These are phyloP conservation scores for Colletotrichum abscissum DNA, from an alignment of 2,329 filamentous ascomycete species.

Conservation along the genomic window DNA sequence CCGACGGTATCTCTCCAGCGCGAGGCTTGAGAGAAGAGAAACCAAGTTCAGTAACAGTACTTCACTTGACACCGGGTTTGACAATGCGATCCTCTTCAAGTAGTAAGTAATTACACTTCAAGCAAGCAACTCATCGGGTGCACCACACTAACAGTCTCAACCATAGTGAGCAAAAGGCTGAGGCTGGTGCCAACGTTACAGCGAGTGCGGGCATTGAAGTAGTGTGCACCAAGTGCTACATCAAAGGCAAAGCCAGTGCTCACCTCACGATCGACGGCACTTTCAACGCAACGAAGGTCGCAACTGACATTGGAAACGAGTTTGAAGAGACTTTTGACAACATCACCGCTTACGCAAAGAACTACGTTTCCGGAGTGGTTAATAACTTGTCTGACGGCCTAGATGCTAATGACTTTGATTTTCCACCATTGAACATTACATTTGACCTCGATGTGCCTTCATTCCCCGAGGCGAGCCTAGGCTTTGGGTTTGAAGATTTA, in stretches of 20 bases:
- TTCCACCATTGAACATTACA: conserved; percentile 52
- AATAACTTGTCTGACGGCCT: conserved; percentile 42
- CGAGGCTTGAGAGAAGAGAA: conserved; percentile 3
- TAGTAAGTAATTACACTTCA: conserved; percentile 38
- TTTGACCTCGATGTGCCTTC: conserved; percentile 56
- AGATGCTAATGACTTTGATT: conserved; percentile 44
- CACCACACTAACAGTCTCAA: not conserved
- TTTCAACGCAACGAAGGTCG: conserved; percentile 51
- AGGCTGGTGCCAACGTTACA: conserved; percentile 35
- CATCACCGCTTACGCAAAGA: conserved; percentile 46
- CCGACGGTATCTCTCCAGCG: conserved; percentile 13
- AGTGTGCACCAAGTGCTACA: conserved; percentile 60
- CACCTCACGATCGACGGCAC: conserved; percentile 53
- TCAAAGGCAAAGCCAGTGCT: conserved; percentile 58
- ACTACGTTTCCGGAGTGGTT: conserved; percentile 45
- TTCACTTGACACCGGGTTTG: conserved; percentile 52
- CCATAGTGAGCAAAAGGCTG: conserved; percentile 22
- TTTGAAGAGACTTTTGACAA: conserved; percentile 48
- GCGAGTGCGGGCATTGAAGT: conserved; percentile 49
- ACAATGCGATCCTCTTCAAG: conserved; percentile 50
- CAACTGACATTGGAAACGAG: conserved; percentile 47
- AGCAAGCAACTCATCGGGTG: too few relatives aligned
- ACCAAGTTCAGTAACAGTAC: conserved; percentile 41
- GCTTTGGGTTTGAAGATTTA: conserved; percentile 60
- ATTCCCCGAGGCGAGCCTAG: conserved; percentile 55